phyloP scores from a whole-genome alignment of 257 asterid genomes.

The Solanum arcanum region DNA sequence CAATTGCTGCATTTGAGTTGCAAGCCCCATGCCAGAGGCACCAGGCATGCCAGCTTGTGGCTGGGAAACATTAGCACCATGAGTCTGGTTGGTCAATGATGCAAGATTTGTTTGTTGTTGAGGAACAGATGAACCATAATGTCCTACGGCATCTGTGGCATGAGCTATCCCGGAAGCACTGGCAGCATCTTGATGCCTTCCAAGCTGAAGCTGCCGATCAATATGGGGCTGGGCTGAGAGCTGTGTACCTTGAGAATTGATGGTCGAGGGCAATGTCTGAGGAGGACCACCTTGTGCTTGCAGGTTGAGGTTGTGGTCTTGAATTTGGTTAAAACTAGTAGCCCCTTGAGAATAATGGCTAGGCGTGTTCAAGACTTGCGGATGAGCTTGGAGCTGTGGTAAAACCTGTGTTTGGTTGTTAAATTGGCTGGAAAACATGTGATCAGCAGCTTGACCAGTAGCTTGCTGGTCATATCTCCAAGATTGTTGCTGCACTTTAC shows the following conservation, averaged over 20 bases:
- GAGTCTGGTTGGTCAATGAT: slow-evolving; percentile 34
- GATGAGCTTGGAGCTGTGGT: slow-evolving; percentile 37
- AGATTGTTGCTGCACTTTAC: slow-evolving; percentile 19
- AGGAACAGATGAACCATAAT: slow-evolving; percentile 34
- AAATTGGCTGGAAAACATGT: slow-evolving; percentile 26
- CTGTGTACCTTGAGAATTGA: slow-evolving; percentile 36
- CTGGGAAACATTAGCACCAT: slow-evolving; percentile 27
- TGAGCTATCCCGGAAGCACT: slow-evolving; percentile 35
- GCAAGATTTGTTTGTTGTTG: slow-evolving; percentile 46
- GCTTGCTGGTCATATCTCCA: slow-evolving; percentile 48
- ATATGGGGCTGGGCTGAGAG: slow-evolving; percentile 24
- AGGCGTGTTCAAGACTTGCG: slow-evolving; percentile 17
- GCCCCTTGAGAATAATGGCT: slow-evolving; percentile 30
- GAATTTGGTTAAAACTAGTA: slow-evolving; percentile 31
- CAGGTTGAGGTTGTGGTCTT: slow-evolving; percentile 22
- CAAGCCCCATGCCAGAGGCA: slow-evolving; percentile 26
- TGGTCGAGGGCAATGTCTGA: slow-evolving; percentile 23
- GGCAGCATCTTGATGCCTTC: slow-evolving; percentile 24
- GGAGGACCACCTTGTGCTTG: slow-evolving; percentile 31
- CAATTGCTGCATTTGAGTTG: slow-evolving; percentile 44
- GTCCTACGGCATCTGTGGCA: slow-evolving; percentile 36
- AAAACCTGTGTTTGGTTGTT: slow-evolving; percentile 35
- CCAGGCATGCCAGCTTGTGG: slow-evolving; percentile 32
- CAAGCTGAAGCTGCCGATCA: slow-evolving; percentile 45
- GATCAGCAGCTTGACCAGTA: slow-evolving; percentile 29